Base-by-base conservation (phyloP, 345 rosid genomes). In the Corymbia maculata region DNA sequence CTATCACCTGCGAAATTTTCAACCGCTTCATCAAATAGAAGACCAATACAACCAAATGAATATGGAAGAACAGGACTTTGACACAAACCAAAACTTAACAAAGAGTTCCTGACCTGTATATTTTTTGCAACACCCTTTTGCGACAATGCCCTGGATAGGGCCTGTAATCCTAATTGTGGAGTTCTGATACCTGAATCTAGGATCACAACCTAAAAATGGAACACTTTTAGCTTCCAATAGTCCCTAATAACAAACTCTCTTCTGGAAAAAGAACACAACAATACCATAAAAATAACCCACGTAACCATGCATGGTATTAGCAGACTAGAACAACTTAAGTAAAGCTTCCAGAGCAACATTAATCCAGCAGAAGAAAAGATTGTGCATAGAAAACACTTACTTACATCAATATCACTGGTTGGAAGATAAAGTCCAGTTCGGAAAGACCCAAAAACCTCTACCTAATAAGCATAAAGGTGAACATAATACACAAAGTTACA, bases 321-420 rank as follows among this genome's bases (percentile, higher is more conserved):
- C 87, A 42, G 84, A 75, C 47, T 75, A 75, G 45, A 75, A 59
- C 6, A 59, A 42, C 28, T 6, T 42, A 42, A 75, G 84, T 75
- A 42, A 13, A 75, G 84, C 28, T 42, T 75, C 84, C 84, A 75
- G 26, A 75, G 82, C 82, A 75, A 75, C 82, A 75, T 36, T 42
- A 75, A 42, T 75, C 84, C 84, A 42, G 24, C 2, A 75, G 14
- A 26, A 44, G 49, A 75, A 42, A 42, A 10, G 47, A 75, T 75
- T 42, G 84, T 42, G 45, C 49, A 84, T 53, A 9, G 50, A 44
- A 88, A 50, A 66, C 85, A 75, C 47, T 89, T 86, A 92, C 99
- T 91, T 93, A 96, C 99, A 95, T 97, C 99, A 64, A 97, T 94
- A 91, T 97, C 99, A 92, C 99, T 97, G 12, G 96, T 95, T 79